A percentile compares a stretch with the other conserved stretches of the same genome.
Conservation (phyloP, 331 rosid species). For the Ulmus americana region DNA sequence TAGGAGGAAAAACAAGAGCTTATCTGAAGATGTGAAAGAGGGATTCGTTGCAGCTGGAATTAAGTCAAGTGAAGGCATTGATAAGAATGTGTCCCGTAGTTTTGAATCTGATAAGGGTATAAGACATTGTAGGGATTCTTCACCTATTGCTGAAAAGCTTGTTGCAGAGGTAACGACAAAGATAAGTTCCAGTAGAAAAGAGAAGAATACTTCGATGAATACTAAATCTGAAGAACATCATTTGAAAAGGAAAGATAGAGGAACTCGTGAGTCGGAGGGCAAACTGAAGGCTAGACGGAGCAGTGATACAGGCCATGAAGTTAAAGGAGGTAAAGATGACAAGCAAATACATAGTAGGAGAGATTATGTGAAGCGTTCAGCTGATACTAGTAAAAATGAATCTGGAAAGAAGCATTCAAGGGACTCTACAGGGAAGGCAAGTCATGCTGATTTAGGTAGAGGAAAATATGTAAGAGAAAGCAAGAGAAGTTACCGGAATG, state of each 20-base stretch:
- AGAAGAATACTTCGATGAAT: conserved; percentile 31
- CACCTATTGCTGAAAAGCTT: conserved; percentile 31
- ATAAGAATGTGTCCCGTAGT: conserved; percentile 32
- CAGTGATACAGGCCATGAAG: conserved; percentile 15
- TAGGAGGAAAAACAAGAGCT: conserved; percentile 54
- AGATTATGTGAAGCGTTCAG: conserved; percentile 35
- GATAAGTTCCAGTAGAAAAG: conserved; percentile 46
- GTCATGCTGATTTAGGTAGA: conserved; percentile 35
- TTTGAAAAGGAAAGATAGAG: conserved; percentile 38
- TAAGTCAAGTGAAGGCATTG: conserved; percentile 27
- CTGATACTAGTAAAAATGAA: conserved; percentile 33
- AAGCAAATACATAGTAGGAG: conserved; percentile 34
- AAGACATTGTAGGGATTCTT: conserved; percentile 25
- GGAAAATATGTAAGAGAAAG: conserved; percentile 47
- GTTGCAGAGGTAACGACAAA: conserved; percentile 31
- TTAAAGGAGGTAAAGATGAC: conserved; percentile 29
- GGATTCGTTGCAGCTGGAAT: conserved; percentile 28
- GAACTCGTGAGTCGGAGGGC: conserved; percentile 24
- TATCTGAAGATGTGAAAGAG: conserved; percentile 38
- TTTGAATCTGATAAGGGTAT: conserved; percentile 34
- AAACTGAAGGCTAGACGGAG: conserved; percentile 38
- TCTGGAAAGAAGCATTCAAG: conserved; percentile 46
- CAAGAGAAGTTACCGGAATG: conserved; percentile 50
- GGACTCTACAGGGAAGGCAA: conserved; percentile 42
- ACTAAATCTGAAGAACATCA: conserved; percentile 24